Conservation (phyloP, 495 filamentous ascomycete genomes). For the Platismatia glauca region DNA sequence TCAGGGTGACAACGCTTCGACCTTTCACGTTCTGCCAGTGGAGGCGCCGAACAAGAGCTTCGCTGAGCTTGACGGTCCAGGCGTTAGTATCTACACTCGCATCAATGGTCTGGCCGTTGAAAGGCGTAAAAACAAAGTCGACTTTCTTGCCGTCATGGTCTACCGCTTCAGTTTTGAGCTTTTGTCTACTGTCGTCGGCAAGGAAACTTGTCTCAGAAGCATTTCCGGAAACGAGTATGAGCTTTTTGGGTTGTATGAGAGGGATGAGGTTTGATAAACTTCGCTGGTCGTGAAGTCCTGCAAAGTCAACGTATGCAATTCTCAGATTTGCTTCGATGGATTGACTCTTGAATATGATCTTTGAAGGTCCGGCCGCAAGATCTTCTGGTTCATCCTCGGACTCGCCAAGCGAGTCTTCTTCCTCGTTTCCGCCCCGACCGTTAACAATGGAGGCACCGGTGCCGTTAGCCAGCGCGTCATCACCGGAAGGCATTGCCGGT, state of each 20-base stretch:
- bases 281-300: conserved; percentile 84
- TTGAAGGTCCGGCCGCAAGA: conserved; percentile 57
- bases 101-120: conserved; percentile 60
- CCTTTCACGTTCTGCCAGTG: conserved; percentile 92
- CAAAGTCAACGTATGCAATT: conserved; percentile 83
- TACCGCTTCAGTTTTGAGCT: conserved; percentile 45
- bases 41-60: conserved; percentile 67
- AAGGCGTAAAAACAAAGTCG: conserved; percentile 69
- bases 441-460: conserved; percentile 27
- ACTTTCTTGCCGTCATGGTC: conserved; percentile 33
- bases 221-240: conserved; percentile 78
- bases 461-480: conserved; percentile 21
- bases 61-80: conserved; percentile 86
- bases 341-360: conserved; percentile 52
- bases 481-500: conserved; percentile 35
- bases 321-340: conserved; percentile 58
- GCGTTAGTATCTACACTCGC: conserved; percentile 97
- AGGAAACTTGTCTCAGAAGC: conserved; percentile 66
- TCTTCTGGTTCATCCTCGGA: conserved; percentile 42
- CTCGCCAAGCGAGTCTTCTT: conserved; percentile 38
- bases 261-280: conserved; percentile 91
- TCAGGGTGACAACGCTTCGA: conserved; percentile 80
- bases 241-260: conserved; percentile 83
- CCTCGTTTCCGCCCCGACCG: conserved; percentile 34
- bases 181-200: conserved; percentile 70